A percentile compares a stretch with the other conserved stretches of the same genome.
phyloP scores from a whole-genome alignment of 805 yeast species.

The Zygotorulaspora florentina region DNA sequence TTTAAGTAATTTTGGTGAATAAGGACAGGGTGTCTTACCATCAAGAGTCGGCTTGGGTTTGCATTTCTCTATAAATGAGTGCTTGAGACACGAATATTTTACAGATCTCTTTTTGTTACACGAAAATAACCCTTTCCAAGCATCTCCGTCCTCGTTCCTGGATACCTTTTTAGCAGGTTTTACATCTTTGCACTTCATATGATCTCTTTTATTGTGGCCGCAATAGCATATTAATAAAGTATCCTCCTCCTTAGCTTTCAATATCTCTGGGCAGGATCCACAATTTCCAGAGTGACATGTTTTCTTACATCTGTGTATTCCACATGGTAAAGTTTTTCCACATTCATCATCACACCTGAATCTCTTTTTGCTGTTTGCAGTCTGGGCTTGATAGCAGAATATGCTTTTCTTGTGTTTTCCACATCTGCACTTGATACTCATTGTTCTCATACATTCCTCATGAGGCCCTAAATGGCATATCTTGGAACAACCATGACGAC shows the following conservation, averaged over 20 bases:
- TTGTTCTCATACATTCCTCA: conserved; percentile 72
- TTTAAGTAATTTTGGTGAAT: conserved; percentile 53
- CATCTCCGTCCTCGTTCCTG: conserved; percentile 25
- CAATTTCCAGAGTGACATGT: conserved; percentile 81
- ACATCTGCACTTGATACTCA: conserved; percentile 65
- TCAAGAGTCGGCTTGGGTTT: conserved; percentile 30
- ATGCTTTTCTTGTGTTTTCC: conserved; percentile 64
- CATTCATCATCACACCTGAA: conserved; percentile 56
- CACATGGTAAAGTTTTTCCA: conserved; percentile 61
- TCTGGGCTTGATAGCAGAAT: conserved; percentile 70
- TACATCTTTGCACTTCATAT: conserved; percentile 42
- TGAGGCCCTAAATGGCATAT: conserved; percentile 91
- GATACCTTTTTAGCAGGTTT: conserved; percentile 37
- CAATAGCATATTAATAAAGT: conserved; percentile 63
- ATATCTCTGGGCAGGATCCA: conserved; percentile 57
- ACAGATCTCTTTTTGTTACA: conserved; percentile 46
- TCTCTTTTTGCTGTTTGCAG: conserved; percentile 45
- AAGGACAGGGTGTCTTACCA: conserved; percentile 48
- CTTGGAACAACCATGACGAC: conserved; percentile 71
- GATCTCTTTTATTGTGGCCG: conserved; percentile 48
- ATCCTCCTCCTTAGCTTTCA: conserved; percentile 24
- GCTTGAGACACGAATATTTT: conserved; percentile 57
- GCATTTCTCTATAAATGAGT: conserved; percentile 52
- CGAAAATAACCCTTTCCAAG: conserved; percentile 50
- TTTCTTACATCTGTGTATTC: conserved; percentile 58